phyloP scores from a whole-genome alignment of 2,329 filamentous ascomycete genomes.

The Epichloe gansuensis region DNA sequence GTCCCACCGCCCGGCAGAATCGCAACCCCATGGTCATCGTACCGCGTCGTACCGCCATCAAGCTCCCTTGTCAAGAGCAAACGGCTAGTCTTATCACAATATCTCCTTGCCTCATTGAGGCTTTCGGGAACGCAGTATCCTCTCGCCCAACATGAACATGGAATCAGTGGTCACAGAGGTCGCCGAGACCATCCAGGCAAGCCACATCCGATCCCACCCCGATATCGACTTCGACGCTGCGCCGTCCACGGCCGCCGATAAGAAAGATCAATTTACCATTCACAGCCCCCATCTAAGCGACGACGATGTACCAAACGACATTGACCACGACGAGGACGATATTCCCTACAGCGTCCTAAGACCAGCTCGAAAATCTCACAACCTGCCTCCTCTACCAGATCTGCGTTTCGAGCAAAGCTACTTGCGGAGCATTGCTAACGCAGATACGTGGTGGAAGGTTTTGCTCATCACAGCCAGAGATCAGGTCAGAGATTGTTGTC shows the following conservation, averaged over 20 bases:
- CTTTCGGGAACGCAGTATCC: background rate
- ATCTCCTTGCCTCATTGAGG: too few relatives aligned
- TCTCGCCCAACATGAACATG: constrained; percentile 36
- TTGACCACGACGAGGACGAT: constrained; percentile 48
- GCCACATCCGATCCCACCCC: constrained; percentile 61
- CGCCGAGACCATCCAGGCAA: constrained; percentile 69
- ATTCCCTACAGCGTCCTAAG: constrained; percentile 56
- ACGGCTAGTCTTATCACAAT: background rate
- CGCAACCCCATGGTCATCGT: background rate
- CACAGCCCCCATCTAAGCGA: constrained; percentile 11
- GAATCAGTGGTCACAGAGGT: constrained; percentile 51
- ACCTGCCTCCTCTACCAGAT: constrained; percentile 63
- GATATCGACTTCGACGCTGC: constrained; percentile 66
- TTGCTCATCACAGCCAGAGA: constrained; percentile 77
- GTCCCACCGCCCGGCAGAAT: constrained; percentile 20
- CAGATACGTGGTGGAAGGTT: constrained; percentile 69
- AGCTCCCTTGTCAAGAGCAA: background rate
- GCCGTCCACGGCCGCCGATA: constrained; percentile 62
- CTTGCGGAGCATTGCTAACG: constrained; percentile 71
- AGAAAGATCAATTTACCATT: constrained; percentile 26
- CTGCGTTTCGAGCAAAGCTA: constrained; percentile 98
- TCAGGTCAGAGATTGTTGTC: constrained; percentile 46
- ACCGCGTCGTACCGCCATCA: background rate
- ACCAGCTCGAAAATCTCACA: constrained; percentile 33
- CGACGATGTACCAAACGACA: constrained; percentile 23